Evolutionary conservation across 495 filamentous ascomycete species (phyloP).

Genomic region (Apodospora peruviana): DNA sequence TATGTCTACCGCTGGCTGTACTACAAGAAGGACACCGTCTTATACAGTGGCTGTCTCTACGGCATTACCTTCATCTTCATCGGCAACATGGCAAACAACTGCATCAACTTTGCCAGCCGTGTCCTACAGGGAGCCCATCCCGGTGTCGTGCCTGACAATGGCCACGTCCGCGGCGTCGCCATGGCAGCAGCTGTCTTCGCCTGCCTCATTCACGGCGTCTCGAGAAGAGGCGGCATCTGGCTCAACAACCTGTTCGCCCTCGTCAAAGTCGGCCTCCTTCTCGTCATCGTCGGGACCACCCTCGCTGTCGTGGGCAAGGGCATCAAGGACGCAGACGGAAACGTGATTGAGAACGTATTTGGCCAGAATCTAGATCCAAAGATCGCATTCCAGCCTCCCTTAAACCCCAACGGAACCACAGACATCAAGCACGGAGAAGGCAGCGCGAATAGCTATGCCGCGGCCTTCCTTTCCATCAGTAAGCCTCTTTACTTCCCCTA

Average conservation of each 20-base stretch:
- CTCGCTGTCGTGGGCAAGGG: conserved; percentile 1
- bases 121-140: conserved; percentile 24
- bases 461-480: conserved; percentile 26
- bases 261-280: conserved; percentile 41
- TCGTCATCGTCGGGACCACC: conserved; percentile 15
- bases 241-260: conserved; percentile 46
- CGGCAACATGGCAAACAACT: conserved; percentile 47
- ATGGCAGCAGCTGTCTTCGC: conserved; percentile 27
- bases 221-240: conserved; percentile 42
- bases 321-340: conserved; percentile 1
- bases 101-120: conserved; percentile 35
- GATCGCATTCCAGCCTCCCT: not conserved
- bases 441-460: conserved; percentile 17
- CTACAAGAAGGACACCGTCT: conserved; percentile 13
- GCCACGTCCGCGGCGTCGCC: conserved; percentile 36
- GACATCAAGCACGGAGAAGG: conserved; percentile 29
- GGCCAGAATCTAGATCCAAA: not conserved
- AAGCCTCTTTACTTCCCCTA: not conserved
- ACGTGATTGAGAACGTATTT: not conserved
- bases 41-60: conserved; percentile 39
- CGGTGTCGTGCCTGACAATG: conserved; percentile 11
- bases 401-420: not conserved
- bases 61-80: conserved; percentile 43
- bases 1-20: conserved; percentile 26
- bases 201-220: conserved; percentile 40